A percentile compares a stretch with the other conserved stretches of the same genome.
These are phyloP conservation scores for Byssothecium circinans DNA, from an alignment of 2,329 filamentous ascomycete species.

Conservation along the genomic window DNA sequence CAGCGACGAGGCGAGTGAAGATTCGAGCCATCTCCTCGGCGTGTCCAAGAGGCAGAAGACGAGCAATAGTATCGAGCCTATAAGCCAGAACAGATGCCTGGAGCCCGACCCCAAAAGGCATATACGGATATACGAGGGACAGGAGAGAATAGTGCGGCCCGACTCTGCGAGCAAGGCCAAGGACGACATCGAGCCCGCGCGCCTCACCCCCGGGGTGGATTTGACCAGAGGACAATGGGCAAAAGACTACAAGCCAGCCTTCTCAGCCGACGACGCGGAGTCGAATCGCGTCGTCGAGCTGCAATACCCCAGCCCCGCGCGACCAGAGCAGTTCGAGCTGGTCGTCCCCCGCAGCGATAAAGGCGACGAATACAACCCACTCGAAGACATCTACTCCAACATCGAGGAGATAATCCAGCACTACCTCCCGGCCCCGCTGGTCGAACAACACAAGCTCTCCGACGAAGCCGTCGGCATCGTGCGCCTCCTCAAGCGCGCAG, in stretches of 20 bases:
- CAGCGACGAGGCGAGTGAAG: constrained; percentile 31
- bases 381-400: constrained; percentile 69
- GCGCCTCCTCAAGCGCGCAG: constrained; percentile 74
- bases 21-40: constrained; percentile 32
- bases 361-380: constrained; percentile 55
- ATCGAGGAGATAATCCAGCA: constrained; percentile 66
- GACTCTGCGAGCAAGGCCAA: constrained; percentile 3
- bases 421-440: constrained; percentile 74
- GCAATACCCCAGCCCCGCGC: constrained; percentile 78
- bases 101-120: constrained; percentile 40
- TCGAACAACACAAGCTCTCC: constrained; percentile 61
- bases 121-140: constrained; percentile 31
- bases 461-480: constrained; percentile 74
- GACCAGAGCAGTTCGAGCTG: constrained; percentile 59
- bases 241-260: constrained; percentile 56
- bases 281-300: constrained; percentile 62
- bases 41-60: constrained; percentile 38
- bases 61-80: constrained; percentile 41
- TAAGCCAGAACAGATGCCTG: constrained; percentile 38
- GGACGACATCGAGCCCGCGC: constrained; percentile 17
- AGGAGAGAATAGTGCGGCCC: constrained; percentile 5
- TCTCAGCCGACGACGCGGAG: constrained; percentile 43
- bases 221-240: constrained; percentile 45
- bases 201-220: constrained; percentile 45
- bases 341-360: constrained; percentile 17